phyloP scores from a whole-genome alignment of 2,329 filamentous ascomycete species.

The Hawksworthiomyces lignivorus region DNA sequence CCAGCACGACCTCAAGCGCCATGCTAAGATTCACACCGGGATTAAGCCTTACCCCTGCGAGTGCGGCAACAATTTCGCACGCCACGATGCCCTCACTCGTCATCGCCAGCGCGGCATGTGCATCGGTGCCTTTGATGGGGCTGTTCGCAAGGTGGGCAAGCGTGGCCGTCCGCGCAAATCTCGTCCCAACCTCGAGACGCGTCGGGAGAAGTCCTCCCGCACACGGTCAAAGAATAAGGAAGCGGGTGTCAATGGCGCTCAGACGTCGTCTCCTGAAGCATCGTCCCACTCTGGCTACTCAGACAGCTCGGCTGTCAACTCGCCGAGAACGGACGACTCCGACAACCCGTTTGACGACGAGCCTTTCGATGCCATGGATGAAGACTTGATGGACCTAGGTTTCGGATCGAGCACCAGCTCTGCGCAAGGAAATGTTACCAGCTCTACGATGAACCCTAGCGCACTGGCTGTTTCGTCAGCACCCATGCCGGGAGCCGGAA shows the following conservation, averaged over 20 bases:
- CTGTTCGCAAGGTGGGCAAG: conserved; percentile 52
- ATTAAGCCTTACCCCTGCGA: conserved; percentile 93
- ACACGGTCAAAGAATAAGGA: conserved; percentile 49
- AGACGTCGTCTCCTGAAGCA: conserved; percentile 37
- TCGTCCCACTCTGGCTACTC: conserved; percentile 50
- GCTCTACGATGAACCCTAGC: conserved; percentile 28
- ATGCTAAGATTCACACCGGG: conserved; percentile 94
- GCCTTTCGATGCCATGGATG: conserved; percentile 32
- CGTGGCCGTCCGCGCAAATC: conserved; percentile 58
- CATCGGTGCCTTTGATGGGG: conserved; percentile 83
- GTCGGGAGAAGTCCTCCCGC: conserved; percentile 48
- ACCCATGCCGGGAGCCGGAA: conserved; percentile 26
- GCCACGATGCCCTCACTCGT: conserved; percentile 88
- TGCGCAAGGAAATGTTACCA: not conserved
- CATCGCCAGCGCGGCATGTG: conserved; percentile 96
- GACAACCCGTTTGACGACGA: conserved; percentile 30
- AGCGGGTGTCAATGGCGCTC: conserved; percentile 19
- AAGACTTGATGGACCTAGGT: conserved; percentile 26
- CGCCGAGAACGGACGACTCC: conserved; percentile 40
- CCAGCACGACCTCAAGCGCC: conserved; percentile 93
- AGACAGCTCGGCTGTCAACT: conserved; percentile 47
- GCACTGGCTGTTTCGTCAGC: conserved; percentile 31
- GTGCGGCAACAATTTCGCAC: conserved; percentile 89
- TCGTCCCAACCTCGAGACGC: conserved; percentile 48
- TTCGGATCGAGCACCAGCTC: conserved; percentile 9